Conservation (phyloP, 139 green algal species). For the Picochlorum sp. region DNA sequence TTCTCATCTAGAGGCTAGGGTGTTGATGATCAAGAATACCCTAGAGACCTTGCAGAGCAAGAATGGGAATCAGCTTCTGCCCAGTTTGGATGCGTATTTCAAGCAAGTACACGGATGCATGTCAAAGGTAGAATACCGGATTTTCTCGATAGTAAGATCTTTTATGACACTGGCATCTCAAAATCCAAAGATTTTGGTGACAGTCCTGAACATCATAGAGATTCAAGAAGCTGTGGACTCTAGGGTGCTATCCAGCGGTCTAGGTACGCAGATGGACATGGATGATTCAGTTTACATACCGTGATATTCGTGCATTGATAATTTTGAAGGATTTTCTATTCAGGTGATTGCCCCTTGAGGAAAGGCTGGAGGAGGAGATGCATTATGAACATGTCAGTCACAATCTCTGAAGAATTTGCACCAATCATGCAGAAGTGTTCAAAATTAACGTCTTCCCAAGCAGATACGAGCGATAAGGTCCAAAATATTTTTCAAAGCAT, state of each 20-base stretch:
- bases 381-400: constrained; percentile 33
- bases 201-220: constrained; percentile 60
- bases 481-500: too few species aligned
- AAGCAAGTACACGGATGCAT: constrained; percentile 35
- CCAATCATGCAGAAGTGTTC: constrained; percentile 36
- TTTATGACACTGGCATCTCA: constrained; percentile 39
- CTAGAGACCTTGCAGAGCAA: constrained; percentile 14
- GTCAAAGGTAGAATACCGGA: constrained; percentile 51
- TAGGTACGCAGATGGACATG: too few species aligned
- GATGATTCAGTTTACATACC: neutral
- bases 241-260: constrained; percentile 27
- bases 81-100: neutral
- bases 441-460: constrained; percentile 20
- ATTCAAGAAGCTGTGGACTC: constrained; percentile 58
- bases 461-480: constrained; percentile 29
- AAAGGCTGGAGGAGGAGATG: constrained; percentile 34
- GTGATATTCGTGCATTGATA: neutral
- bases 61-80: neutral
- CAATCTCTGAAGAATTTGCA: constrained; percentile 29
- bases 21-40: constrained; percentile 47
- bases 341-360: constrained; percentile 6
- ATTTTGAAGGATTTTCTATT: too few species aligned
- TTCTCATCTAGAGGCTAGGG: constrained; percentile 54
- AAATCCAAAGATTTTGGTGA: constrained; percentile 60
- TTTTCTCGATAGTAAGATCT: constrained; percentile 49